phyloP scores from a whole-genome alignment of 371 early-diverging fungal genomes.

The Capillidium heterosporum region DNA sequence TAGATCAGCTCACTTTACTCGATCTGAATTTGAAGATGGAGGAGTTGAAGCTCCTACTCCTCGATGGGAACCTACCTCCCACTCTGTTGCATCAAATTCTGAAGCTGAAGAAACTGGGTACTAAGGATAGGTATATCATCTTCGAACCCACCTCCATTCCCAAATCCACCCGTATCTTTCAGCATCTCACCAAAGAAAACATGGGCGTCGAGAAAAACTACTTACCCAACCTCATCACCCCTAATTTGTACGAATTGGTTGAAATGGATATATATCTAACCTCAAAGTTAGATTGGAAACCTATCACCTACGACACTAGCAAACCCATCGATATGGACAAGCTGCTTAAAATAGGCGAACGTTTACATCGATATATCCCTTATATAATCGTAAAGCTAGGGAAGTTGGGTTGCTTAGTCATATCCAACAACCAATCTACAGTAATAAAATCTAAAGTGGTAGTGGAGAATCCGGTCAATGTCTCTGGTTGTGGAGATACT shows the following conservation, averaged over 20 bases:
- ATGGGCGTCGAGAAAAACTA: background rate
- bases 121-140: slow-evolving; percentile 13
- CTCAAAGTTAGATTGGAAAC: background rate
- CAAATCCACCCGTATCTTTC: slow-evolving; percentile 25
- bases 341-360: too few relatives aligned
- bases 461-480: background rate
- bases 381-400: background rate
- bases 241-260: background rate
- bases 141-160: slow-evolving; percentile 86
- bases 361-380: background rate
- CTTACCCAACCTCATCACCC: background rate
- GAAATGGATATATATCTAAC: background rate
- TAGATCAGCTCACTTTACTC: slow-evolving; percentile 15
- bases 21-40: slow-evolving; percentile 61
- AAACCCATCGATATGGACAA: too few relatives aligned
- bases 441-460: background rate
- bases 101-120: background rate
- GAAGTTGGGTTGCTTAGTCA: background rate
- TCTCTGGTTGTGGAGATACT: background rate
- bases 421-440: background rate
- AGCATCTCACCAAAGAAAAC: background rate
- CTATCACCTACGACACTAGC: too few relatives aligned
- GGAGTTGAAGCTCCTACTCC: background rate
- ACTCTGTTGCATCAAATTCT: background rate
- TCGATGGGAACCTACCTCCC: background rate